Evolutionary conservation across 352 stramenopile genomes (phyloP), one percentile per base, ranked within the genome.

Genomic region (Peronospora farinosa): DNA sequence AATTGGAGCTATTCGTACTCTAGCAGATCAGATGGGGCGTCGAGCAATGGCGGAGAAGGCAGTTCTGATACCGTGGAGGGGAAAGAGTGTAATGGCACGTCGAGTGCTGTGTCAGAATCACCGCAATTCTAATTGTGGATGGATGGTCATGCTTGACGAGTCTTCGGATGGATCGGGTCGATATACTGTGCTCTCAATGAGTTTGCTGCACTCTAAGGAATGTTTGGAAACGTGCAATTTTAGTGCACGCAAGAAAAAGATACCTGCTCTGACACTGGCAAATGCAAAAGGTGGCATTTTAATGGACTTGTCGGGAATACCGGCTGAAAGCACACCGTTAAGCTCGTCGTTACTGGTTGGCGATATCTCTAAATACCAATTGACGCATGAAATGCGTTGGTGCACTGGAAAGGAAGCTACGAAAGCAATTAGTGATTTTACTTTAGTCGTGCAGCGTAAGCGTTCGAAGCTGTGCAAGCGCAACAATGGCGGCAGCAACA

Each of bases 301-400:
- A 19, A 27, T 38, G n/a, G 19, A 54, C 17, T 11, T 19, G 12
- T 13, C 30, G 19, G 31, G 12, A 21, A 7, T 36, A 15, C 13
- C 15, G n/a, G 13, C 21, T 37, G 17, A 2, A 5, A 40, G 40
- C 40, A 19, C 23, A 8, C 32, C 23, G 31, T 27, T 35, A n/a
- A 50, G 57, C 13, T 51, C 69, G 2, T 67, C 64, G 2, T 54
- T 84, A 25, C 33, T 87, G 7, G 74, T 86, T 7, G 70, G 83
- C 38, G 74, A 88, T 57, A 44, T 74, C 0, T 68, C 70, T 31
- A 82, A 85, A 50, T 88, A 86, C 16, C 68, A 86, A 54, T 55
- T 88, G 40, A 88, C 72, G 7, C 77, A 80, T 38, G 77, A 91
- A 37, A 87, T 88, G 80, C 74, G 80, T n/a, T 91, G 77, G 77